These are phyloP conservation scores for Boletus coccyginus DNA, from an alignment of 768 basidiomycete genomes.

Conservation along the genomic window DNA sequence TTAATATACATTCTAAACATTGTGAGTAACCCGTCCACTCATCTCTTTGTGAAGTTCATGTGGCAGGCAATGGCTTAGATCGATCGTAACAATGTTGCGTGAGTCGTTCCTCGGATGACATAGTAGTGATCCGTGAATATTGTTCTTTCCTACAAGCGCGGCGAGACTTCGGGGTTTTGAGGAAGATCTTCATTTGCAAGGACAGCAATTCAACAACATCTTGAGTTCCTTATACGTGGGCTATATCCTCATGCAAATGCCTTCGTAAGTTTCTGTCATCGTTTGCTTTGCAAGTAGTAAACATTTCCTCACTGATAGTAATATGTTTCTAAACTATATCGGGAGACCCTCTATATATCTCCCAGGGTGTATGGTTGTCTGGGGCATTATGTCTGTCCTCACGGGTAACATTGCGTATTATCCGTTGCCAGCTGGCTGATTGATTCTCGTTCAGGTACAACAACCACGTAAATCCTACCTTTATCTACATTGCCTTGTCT, in stretches of 20 bases:
- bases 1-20: constrained; percentile 37
- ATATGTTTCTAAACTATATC: constrained; percentile 66
- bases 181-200: constrained; percentile 59
- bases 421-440: not conserved
- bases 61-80: constrained; percentile 36
- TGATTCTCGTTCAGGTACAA: constrained; percentile 33
- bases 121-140: not conserved
- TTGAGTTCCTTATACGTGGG: constrained; percentile 68
- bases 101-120: constrained; percentile 16
- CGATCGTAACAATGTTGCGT: constrained; percentile 73
- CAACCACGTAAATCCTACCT: constrained; percentile 32
- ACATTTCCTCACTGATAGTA: constrained; percentile 39
- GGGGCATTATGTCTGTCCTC: constrained; percentile 60
- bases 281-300: not conserved
- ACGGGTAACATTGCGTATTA: constrained; percentile 39
- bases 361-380: constrained; percentile 63
- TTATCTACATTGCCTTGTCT: not conserved
- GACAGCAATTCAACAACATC: constrained; percentile 62
- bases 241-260: constrained; percentile 79
- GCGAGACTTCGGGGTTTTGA: constrained; percentile 73
- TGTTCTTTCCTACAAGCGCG: constrained; percentile 42
- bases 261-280: constrained; percentile 48
- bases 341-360: constrained; percentile 70
- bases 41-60: not conserved
- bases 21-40: constrained; percentile 19